Base-by-base conservation (phyloP, 1,139 yeast genomes). In the Candida smagusa region DNA sequence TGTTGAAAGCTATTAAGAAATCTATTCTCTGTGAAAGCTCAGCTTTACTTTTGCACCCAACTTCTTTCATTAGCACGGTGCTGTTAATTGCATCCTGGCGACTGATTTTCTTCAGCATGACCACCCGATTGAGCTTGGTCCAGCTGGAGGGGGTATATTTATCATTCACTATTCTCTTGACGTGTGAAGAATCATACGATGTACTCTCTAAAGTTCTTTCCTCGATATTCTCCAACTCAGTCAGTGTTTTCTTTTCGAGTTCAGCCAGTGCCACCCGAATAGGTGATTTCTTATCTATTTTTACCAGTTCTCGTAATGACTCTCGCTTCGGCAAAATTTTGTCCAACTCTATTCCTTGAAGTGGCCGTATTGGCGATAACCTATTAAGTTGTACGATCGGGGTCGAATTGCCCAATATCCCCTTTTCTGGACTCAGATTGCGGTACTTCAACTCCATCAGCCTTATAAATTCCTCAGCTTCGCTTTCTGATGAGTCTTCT, bases 41-140 rank as follows among this genome's bases (percentile, higher is more conserved):
- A 3, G 30, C 26, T 25, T 39, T 41, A 7, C 28, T 37, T 16
- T 25, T 28, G 27, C 52, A 46, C 1, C 41, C 43, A 12, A 49
- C 38, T 16, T 37, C 46, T 5, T 35, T 22, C 22, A 41, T 30
- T 24, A 49, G 36, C 7, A 40, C 30, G 2, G 12, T 13, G 28
- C 51, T 48, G 24, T 42, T 43, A 4, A 48, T 39, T 2, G 48
- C 50, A 11, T 48, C 52, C 7, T 32, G 23, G n/a, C 50, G 34
- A 8, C 36, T 27, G n/a, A 49, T 43, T 2, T 25, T 21, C 12
- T 33, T 35, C 53, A 49, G 53, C 9, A 38, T 21, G 7, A 48
- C 42, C 8, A 49, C 37, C 12, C 47, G 35, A 16, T 44, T 43
- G 16, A 49, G 44, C 29, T 39, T 45, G n/a, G 22, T 31, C 53